Conservation (phyloP, 768 basidiomycete species). For the Hypholoma fasciculare region DNA sequence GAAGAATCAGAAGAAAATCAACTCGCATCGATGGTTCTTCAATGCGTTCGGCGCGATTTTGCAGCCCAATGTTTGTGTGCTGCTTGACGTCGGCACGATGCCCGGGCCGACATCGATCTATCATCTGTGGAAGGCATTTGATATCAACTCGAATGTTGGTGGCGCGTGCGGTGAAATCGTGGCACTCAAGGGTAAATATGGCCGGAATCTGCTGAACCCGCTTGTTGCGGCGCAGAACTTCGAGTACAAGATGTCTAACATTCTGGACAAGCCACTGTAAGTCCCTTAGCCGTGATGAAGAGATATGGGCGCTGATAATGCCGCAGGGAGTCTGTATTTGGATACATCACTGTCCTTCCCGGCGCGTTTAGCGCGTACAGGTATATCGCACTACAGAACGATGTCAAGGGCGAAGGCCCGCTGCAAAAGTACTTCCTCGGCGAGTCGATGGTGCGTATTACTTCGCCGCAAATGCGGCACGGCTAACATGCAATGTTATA, state of each 20-base stretch:
- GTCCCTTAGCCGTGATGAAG: conserved; percentile 20
- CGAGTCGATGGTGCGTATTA: conserved; percentile 74
- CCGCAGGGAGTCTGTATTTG: conserved; percentile 75
- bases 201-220: conserved; percentile 79
- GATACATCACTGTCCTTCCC: conserved; percentile 92
- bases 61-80: conserved; percentile 90
- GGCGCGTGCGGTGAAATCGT: conserved; percentile 98
- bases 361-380: conserved; percentile 92
- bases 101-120: conserved; percentile 89
- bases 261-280: conserved; percentile 82
- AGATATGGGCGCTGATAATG: conserved; percentile 11
- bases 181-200: conserved; percentile 84
- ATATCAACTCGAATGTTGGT: conserved; percentile 87
- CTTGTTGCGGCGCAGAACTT: conserved; percentile 44
- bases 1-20: conserved; percentile 95
- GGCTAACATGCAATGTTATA: conserved; percentile 19
- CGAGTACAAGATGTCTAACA: conserved; percentile 94
- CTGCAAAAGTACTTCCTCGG: conserved; percentile 96
- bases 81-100: conserved; percentile 82
- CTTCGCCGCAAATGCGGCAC: not conserved
- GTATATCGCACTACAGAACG: conserved; percentile 91
- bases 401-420: conserved; percentile 79
- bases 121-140: conserved; percentile 94
- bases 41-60: conserved; percentile 82
- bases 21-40: conserved; percentile 95